phyloP scores from a whole-genome alignment of 306 rosid species.

The Calophaca sinica region DNA sequence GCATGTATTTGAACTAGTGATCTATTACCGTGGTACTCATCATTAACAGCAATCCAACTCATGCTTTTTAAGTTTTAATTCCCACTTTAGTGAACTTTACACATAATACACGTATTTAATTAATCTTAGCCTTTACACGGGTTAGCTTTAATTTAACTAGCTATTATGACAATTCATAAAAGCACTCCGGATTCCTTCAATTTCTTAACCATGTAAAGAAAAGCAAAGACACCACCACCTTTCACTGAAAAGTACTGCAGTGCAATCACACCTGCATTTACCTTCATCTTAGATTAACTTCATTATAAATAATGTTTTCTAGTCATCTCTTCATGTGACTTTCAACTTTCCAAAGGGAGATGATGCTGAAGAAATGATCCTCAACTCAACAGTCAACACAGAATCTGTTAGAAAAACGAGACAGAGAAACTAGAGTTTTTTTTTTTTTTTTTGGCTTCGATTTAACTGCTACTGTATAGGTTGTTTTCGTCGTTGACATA shows the following conservation, averaged over 20 bases:
- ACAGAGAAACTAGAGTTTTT: too few species aligned
- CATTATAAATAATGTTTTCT: too few species aligned
- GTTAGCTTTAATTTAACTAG: constrained; percentile 55
- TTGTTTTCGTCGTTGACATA: too few species aligned
- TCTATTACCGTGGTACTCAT: constrained; percentile 47
- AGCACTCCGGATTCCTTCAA: constrained; percentile 73
- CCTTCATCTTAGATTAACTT: too few species aligned
- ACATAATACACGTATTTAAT: constrained; percentile 52
- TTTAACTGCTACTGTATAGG: too few species aligned
- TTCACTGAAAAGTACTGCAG: constrained; percentile 88
- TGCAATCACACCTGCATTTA: constrained; percentile 54
- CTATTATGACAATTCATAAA: constrained; percentile 74
- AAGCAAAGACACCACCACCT: constrained; percentile 31
- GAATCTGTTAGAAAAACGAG: too few species aligned
- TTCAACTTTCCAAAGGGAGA: too few species aligned
- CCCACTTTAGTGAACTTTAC: constrained; percentile 65
- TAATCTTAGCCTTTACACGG: constrained; percentile 55
- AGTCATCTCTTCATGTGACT: too few species aligned
- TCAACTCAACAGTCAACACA: too few species aligned
- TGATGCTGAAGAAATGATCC: too few species aligned
- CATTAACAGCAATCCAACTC: constrained; percentile 42
- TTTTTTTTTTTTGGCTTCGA: too few species aligned
- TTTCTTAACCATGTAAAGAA: constrained; percentile 46
- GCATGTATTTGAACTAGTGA: too few species aligned
- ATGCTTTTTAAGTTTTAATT: constrained; percentile 41